A percentile compares a stretch with the other conserved stretches of the same genome.
Conservation (phyloP, 2,329 filamentous ascomycete species). For the Neonectria punicea region DNA sequence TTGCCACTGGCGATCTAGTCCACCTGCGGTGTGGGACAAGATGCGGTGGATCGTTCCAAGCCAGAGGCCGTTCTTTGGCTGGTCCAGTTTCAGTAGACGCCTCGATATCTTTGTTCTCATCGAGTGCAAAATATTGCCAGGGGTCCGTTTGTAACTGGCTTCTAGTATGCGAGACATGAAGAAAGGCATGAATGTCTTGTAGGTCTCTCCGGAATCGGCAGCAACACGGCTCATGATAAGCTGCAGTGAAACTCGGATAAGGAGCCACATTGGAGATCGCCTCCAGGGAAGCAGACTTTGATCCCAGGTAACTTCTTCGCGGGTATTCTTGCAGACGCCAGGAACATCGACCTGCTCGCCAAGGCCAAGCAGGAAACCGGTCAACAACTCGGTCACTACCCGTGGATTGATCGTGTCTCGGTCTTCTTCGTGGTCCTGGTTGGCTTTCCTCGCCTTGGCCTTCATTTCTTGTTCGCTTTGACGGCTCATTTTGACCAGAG, state of each 20-base stretch:
- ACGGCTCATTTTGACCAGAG: constrained; percentile 47
- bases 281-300: constrained; percentile 52
- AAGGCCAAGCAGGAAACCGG: constrained; percentile 50
- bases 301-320: constrained; percentile 63
- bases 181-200: constrained; percentile 33
- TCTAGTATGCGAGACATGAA: constrained; percentile 10
- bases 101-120: constrained; percentile 28
- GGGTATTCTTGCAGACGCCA: constrained; percentile 60
- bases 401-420: constrained; percentile 61
- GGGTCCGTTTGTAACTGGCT: too few relatives aligned
- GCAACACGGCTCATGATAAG: constrained; percentile 30
- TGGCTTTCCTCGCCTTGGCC: constrained; percentile 50
- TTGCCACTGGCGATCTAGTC: too few relatives aligned
- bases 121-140: constrained; percentile 15
- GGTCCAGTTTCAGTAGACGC: constrained; percentile 22
- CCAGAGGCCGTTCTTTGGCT: constrained; percentile 10
- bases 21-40: too few relatives aligned
- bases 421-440: constrained; percentile 54
- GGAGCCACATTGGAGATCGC: constrained; percentile 64
- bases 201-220: background rate
- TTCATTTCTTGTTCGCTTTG: too few relatives aligned
- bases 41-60: background rate
- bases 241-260: constrained; percentile 64
- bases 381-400: constrained; percentile 61
- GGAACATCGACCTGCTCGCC: constrained; percentile 42